Evolutionary conservation across 257 asterid genomes (phyloP), one percentile per base, ranked within the genome.

Genomic region (Jasminum sambac): DNA sequence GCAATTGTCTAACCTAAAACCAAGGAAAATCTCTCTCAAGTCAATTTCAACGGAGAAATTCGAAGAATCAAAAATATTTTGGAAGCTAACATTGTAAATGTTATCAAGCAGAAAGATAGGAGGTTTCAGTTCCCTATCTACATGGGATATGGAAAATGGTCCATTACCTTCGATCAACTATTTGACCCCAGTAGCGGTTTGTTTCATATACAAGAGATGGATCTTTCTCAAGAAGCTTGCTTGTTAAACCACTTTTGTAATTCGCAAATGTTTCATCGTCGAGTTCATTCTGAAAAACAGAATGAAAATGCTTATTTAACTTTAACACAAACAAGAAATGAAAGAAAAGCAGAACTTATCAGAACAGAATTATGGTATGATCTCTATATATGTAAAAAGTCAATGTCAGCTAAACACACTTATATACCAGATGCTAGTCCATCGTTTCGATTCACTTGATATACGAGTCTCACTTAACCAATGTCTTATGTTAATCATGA

Each of bases 221-320:
- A 76, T 91, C 99, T 87, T 95, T 95, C 92, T 95, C 98, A 70
- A 91, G 83, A 81, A 95, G 94, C 88, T 87, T 91, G 71, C 90
- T 96, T 37, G 81, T 66, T 70, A 95, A 77, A 57, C 98, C 98
- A 58, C 78, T 87, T 80, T 82, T 87, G 78, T 88, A 95, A 74
- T 85, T 83, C 87, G 88, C 89, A 66, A 91, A 95, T 39, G 96
- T 82, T 41, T 88, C 97, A 46, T 81, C 68, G 78, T 88, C 94
- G 40, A 91, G 90, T 64, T 66, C 86, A 40, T 68, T 84, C 99
- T 95, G 95, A 87, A 74, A 65, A n/a, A n/a, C n/a, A n/a, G 43
- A 21, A 42, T 66, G 39, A 58, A 5, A 74, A 9, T n/a, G 23
- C 34, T 6, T 55, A 11, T 8, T 23, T 34, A 55, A 55, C 11